Conservation (phyloP, 2,329 filamentous ascomycete genomes). For the Cryphonectria carpinicola region DNA sequence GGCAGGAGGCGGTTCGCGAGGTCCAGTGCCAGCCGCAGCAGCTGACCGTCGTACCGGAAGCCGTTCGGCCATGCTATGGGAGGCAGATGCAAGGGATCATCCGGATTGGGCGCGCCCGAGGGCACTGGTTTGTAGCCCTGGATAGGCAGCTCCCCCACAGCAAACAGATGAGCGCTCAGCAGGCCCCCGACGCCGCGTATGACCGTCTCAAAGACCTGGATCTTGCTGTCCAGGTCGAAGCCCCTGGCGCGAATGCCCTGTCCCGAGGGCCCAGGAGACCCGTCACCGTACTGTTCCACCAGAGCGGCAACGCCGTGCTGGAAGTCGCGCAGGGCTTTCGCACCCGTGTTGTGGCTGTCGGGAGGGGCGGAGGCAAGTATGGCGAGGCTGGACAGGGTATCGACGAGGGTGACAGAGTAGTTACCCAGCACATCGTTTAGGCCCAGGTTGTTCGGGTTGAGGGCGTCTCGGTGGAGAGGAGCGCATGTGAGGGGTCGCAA, state of each 20-base stretch:
- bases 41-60: constrained; percentile 84
- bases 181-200: constrained; percentile 91
- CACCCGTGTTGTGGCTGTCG: constrained; percentile 54
- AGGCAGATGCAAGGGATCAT: constrained; percentile 49
- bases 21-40: constrained; percentile 87
- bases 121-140: constrained; percentile 67
- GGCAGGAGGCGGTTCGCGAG: constrained; percentile 83
- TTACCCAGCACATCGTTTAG: constrained; percentile 96
- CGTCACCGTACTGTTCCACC: constrained; percentile 86
- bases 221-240: constrained; percentile 96
- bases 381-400: constrained; percentile 91
- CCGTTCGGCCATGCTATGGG: constrained; percentile 75
- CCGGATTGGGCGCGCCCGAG: constrained; percentile 34
- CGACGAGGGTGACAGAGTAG: constrained; percentile 93
- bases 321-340: constrained; percentile 72
- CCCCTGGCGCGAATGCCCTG: constrained; percentile 74
- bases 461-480: constrained; percentile 80
- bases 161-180: constrained; percentile 91
- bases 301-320: constrained; percentile 78
- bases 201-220: constrained; percentile 97
- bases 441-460: constrained; percentile 79
- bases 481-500: constrained; percentile 83
- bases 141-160: constrained; percentile 87
- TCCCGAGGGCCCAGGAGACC: constrained; percentile 68
- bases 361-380: constrained; percentile 81